These are phyloP conservation scores for Didymella pomorum DNA, from an alignment of 2,329 filamentous ascomycete species.

Conservation along the genomic window DNA sequence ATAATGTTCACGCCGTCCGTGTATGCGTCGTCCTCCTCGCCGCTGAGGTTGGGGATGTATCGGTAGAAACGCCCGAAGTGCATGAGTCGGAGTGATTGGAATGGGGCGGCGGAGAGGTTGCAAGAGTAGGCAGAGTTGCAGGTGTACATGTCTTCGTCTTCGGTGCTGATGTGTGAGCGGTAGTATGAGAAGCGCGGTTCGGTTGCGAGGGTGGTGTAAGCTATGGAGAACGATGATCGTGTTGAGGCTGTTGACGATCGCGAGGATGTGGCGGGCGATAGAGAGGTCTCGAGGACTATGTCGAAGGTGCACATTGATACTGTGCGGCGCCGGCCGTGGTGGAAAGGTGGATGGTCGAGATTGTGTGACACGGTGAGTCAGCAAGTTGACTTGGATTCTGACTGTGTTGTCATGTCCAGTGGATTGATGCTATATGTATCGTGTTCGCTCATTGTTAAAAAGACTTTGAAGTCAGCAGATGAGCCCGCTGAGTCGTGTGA, in stretches of 20 bases:
- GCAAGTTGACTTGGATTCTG: neutral
- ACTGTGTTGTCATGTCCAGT: too few relatives aligned
- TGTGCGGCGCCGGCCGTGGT: neutral
- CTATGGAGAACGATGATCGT: neutral
- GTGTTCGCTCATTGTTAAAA: neutral
- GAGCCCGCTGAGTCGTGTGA: neutral
- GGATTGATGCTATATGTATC: too few relatives aligned
- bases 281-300: constrained; percentile 19
- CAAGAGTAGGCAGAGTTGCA: neutral
- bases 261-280: constrained; percentile 21
- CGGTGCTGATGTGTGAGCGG: constrained; percentile 9
- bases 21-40: neutral
- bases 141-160: constrained; percentile 1
- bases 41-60: neutral
- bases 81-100: neutral
- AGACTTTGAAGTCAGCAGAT: neutral
- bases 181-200: neutral
- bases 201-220: neutral
- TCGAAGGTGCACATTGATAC: neutral
- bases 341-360: neutral
- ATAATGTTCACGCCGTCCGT: neutral
- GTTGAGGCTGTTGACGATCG: constrained; percentile 13
- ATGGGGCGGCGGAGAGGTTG: neutral
- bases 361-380: neutral
- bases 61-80: neutral